Base-by-base conservation (phyloP, 805 yeast genomes). In the Metschnikowia borealis region DNA sequence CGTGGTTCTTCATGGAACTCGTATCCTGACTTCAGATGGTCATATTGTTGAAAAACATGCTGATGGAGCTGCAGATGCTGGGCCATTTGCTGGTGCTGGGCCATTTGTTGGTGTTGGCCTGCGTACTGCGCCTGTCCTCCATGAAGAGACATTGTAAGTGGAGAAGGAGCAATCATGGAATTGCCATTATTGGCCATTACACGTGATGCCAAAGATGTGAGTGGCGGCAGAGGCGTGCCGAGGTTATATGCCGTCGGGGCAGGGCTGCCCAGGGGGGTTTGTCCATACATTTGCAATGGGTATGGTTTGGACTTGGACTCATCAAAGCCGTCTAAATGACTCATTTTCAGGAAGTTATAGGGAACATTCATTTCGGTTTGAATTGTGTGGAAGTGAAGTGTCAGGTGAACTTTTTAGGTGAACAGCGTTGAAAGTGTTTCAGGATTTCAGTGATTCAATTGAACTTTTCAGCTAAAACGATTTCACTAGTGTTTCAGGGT, bases 191-290 rank as follows among this genome's bases (percentile, higher is more conserved):
- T 40, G 32, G 42, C 39, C 44, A 53, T n/a, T 2, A 52, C 33
- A 15, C 58, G 44, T 17, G 57, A 41, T 15, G 55, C 32, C 17
- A 53, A 34, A 1, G 57, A 41, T 6, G 46, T 13, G 20, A 53
- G 40, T 3, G 52, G 51, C 3, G 54, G 53, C 15, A 53, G 50
- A 7, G 50, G 55, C 15, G 55, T 46, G 38, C 51, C 54, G 33
- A 49, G 17, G n/a, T n/a, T 38, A 21, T 49, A 52, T 3, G 48
- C 42, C 34, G 33, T 29, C 3, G 50, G 18, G 32, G 34, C 37
- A 7, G 49, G 45, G 44, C 47, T 52, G 13, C 34, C 49, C 20
- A 32, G 35, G 5, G 48, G 29, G 2, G 52, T 32, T 31, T 38
- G 44, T 1, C 49, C 50, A 23, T 50, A 54, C 50, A 48, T 48